Evolutionary conservation across 768 basidiomycete genomes (phyloP), one percentile per base, ranked within the genome.

Genomic region (Ramaria sp.): DNA sequence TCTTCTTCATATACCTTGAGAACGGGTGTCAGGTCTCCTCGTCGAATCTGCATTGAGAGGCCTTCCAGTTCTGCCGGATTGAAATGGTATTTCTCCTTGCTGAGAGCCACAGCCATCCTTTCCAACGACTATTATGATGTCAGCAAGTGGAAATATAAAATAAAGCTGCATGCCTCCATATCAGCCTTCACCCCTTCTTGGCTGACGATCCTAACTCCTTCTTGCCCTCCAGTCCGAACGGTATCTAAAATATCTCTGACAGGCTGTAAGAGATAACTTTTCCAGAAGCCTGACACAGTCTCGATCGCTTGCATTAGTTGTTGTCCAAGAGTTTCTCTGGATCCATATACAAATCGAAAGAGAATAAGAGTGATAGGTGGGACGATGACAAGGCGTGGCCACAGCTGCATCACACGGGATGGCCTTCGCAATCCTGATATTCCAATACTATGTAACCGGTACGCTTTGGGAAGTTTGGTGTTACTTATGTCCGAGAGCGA

Each of bases 1-100:
- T 97, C 92, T 59, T 87, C 81, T 71, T 98, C 95, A 65, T 95
- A 97, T 4, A 93, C 78, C 65, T 84, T 73, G 59, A 95, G 77
- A 5, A 97, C 85, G 17, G 91, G 78, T 2, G 91, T 92, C 59
- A 97, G 73, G 68, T 97, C 91, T 0, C 95, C 95, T 27, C 78
- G 67, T 42, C 78, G 77, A 49, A 97, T 80, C 62, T 84, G 80
- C 15, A 69, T 66, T 0, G 86, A 80, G 15, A 98, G 72, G 7
- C 69, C 73, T 3, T 73, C 75, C n/a, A 96, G 75, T 63, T 91
- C 84, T 4, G 72, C 70, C 12, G 45, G 10, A 13, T 22, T 50
- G 37, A 48, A 13, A 24, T 78, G 70, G 43, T 94, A 74, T 64
- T 88, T 83, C 62, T 98, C 95, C 58, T 78, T 76, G 1, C 89